phyloP scores from a whole-genome alignment of 1,139 yeast species.

The Kurtzmaniella quercitrusa region DNA sequence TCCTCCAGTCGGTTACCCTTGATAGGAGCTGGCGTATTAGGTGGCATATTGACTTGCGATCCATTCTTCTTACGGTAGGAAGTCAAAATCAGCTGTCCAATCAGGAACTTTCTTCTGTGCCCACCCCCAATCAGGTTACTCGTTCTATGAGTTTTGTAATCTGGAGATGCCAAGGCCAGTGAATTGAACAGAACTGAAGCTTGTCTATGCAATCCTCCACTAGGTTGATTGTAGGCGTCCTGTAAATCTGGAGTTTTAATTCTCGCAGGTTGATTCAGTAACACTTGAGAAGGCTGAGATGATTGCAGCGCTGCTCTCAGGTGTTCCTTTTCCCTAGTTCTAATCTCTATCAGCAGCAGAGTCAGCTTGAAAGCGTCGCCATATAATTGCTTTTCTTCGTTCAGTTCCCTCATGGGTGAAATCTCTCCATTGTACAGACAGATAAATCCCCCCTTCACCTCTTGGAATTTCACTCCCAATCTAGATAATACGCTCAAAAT shows the following conservation, averaged over 20 bases:
- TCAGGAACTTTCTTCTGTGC: slow-evolving; percentile 61
- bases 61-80: slow-evolving; percentile 45
- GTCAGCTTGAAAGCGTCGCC: slow-evolving; percentile 43
- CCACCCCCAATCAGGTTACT: slow-evolving; percentile 21
- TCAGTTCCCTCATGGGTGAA: slow-evolving; percentile 18
- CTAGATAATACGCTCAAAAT: slow-evolving; percentile 74
- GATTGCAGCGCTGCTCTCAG: not conserved
- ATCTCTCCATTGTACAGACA: slow-evolving; percentile 55
- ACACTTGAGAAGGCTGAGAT: not conserved
- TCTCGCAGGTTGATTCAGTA: slow-evolving; percentile 12
- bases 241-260: slow-evolving; percentile 24
- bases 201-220: slow-evolving; percentile 31
- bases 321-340: slow-evolving; percentile 5
- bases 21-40: slow-evolving; percentile 50
- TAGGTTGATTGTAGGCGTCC: slow-evolving; percentile 8
- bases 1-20: slow-evolving; percentile 31
- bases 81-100: slow-evolving; percentile 51
- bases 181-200: slow-evolving; percentile 35
- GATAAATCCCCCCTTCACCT: slow-evolving; percentile 90
- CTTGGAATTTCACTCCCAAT: slow-evolving; percentile 78
- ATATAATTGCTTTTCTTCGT: slow-evolving; percentile 35
- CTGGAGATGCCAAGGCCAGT: slow-evolving; percentile 21
- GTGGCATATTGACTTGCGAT: slow-evolving; percentile 42
- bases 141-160: slow-evolving; percentile 22
- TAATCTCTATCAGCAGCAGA: slow-evolving; percentile 26